These are phyloP conservation scores for Diaporthe aspalathi DNA, from an alignment of 2,329 filamentous ascomycete genomes.

Conservation along the genomic window DNA sequence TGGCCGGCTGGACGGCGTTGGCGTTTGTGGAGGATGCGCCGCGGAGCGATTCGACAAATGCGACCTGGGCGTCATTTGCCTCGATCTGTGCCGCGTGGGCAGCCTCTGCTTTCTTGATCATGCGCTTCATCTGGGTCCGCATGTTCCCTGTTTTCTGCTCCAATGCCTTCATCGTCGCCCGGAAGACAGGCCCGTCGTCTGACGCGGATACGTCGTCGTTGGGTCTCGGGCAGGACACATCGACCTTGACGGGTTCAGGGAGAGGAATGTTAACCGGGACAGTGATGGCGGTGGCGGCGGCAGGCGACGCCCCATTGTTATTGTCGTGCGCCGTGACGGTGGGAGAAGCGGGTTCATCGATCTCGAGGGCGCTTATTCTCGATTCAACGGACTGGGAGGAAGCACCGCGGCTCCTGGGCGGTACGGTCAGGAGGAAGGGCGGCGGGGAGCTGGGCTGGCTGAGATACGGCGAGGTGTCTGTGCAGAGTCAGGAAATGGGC, in stretches of 20 bases:
- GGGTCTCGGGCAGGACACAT: constrained; percentile 86
- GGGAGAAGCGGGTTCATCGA: constrained; percentile 70
- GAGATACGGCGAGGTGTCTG: constrained; percentile 57
- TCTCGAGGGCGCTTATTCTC: constrained; percentile 78
- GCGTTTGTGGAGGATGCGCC: constrained; percentile 92
- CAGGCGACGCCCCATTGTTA: constrained; percentile 40
- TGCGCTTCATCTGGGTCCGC: constrained; percentile 94
- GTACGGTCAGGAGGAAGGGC: constrained; percentile 77
- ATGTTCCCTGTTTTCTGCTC: constrained; percentile 98
- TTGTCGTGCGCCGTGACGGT: constrained; percentile 54
- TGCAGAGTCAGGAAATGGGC: constrained; percentile 36
- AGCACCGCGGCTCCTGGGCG: constrained; percentile 83
- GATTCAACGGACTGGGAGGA: constrained; percentile 90
- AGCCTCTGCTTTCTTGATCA: constrained; percentile 92
- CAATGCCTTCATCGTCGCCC: constrained; percentile 94
- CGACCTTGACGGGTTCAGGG: constrained; percentile 78
- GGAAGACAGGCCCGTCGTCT: constrained; percentile 94
- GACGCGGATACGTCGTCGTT: constrained; percentile 85
- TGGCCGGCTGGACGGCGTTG: constrained; percentile 94
- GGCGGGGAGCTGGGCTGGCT: constrained; percentile 75
- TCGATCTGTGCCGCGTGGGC: constrained; percentile 82
- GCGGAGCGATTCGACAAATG: constrained; percentile 85
- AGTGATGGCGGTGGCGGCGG: constrained; percentile 15
- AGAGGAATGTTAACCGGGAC: constrained; percentile 27
- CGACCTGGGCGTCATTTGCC: constrained; percentile 86